Conservation (phyloP, 768 basidiomycete genomes). For the Trametes coccinea region DNA sequence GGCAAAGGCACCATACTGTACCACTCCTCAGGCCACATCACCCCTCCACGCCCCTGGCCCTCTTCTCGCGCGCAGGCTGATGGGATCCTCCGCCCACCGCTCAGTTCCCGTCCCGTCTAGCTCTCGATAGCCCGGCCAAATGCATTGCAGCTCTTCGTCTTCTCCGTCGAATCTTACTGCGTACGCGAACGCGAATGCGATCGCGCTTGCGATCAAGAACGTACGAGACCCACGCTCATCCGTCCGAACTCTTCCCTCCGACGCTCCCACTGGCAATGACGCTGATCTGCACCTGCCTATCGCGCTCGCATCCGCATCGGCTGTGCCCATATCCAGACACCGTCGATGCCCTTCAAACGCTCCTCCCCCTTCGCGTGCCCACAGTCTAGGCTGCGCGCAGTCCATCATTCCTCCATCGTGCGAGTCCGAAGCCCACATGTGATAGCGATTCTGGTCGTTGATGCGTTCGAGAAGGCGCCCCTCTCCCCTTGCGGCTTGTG, state of each 20-base stretch:
- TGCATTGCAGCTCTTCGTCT: background rate
- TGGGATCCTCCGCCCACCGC: slow-evolving; percentile 1
- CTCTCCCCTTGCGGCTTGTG: background rate
- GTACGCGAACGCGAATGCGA: background rate
- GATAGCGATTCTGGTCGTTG: slow-evolving; percentile 2
- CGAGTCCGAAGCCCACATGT: background rate
- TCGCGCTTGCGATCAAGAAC: too few relatives aligned
- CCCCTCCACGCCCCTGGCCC: background rate
- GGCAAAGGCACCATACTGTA: slow-evolving; percentile 6
- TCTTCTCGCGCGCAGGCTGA: slow-evolving; percentile 8
- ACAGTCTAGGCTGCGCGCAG: background rate
- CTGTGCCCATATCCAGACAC: background rate
- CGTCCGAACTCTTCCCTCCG: slow-evolving; percentile 1
- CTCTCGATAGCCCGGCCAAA: slow-evolving; percentile 3
- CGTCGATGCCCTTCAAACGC: background rate
- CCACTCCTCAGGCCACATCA: background rate
- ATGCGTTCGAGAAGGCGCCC: slow-evolving; percentile 4
- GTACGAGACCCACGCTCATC: background rate
- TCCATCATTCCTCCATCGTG: slow-evolving; percentile 1
- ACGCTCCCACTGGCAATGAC: slow-evolving; percentile 16
- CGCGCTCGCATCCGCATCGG: background rate
- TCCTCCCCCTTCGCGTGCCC: slow-evolving; percentile 5
- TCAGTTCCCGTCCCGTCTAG: slow-evolving; percentile 4
- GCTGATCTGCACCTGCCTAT: slow-evolving; percentile 18
- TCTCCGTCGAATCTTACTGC: too few relatives aligned